A percentile compares a stretch with the other conserved stretches of the same genome.
phyloP scores from a whole-genome alignment of 805 yeast species.

The Candida quercuum region DNA sequence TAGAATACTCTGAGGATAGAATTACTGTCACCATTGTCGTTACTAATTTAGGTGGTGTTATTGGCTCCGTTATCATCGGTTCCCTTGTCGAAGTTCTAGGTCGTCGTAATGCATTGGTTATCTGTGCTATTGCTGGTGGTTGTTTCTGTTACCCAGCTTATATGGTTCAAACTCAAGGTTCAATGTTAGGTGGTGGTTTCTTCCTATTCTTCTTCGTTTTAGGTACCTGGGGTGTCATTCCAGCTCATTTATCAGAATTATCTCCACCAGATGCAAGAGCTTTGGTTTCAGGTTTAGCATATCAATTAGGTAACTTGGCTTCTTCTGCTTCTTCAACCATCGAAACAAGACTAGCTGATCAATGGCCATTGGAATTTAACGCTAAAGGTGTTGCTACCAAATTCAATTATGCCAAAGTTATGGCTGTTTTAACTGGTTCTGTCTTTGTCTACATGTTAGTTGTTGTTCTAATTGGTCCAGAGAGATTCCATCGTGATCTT shows the following conservation, averaged over 20 bases:
- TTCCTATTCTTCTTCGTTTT: constrained; percentile 60
- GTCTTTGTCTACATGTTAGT: constrained; percentile 50
- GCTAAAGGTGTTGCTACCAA: constrained; percentile 24
- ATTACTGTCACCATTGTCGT: constrained; percentile 57
- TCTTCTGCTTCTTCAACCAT: constrained; percentile 69
- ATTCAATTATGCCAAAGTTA: constrained; percentile 58
- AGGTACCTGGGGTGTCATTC: constrained; percentile 73
- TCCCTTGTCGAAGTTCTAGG: constrained; percentile 57
- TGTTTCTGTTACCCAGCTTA: constrained; percentile 60
- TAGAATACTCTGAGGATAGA: constrained; percentile 39
- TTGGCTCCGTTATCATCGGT: constrained; percentile 57
- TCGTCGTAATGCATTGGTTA: constrained; percentile 50
- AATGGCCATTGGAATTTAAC: constrained; percentile 44
- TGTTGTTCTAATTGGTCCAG: constrained; percentile 53
- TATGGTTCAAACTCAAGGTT: constrained; percentile 29
- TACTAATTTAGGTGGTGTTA: constrained; percentile 61
- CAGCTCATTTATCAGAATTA: constrained; percentile 60
- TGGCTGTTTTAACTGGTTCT: constrained; percentile 66
- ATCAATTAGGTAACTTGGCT: constrained; percentile 70
- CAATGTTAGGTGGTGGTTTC: constrained; percentile 55
- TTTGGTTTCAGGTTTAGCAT: constrained; percentile 55
- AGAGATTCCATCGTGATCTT: constrained; percentile 36
- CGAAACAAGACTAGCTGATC: constrained; percentile 56
- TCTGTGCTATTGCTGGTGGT: constrained; percentile 52
- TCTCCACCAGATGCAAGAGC: constrained; percentile 63